Evolutionary conservation across 2,329 filamentous ascomycete species (phyloP).

Genomic region (Fusarium continuum): DNA sequence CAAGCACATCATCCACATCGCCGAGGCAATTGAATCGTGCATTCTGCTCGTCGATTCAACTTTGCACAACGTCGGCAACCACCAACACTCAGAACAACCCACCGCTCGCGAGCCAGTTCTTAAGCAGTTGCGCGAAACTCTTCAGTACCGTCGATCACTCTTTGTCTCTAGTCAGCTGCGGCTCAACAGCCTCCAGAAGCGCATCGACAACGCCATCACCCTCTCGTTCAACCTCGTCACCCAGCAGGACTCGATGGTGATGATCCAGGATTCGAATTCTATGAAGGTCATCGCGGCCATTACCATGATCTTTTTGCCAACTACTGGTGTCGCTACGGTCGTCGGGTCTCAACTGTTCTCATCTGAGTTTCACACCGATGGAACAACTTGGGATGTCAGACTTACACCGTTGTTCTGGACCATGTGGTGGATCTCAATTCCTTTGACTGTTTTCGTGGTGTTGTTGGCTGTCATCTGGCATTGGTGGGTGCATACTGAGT

Average conservation of each 20-base stretch:
- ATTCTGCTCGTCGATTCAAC: conserved; percentile 40
- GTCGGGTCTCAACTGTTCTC: conserved; percentile 44
- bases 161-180: conserved; percentile 50
- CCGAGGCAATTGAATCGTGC: conserved; percentile 44
- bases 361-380: conserved; percentile 29
- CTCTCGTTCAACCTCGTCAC: conserved; percentile 51
- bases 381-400: conserved; percentile 36
- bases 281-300: conserved; percentile 52
- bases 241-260: conserved; percentile 49
- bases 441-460: conserved; percentile 40
- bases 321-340: conserved; percentile 48
- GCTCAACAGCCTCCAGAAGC: conserved; percentile 47
- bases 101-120: conserved; percentile 23
- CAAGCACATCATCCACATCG: conserved; percentile 45
- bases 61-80: conserved; percentile 18
- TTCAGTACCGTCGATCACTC: conserved; percentile 46
- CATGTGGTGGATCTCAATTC: conserved; percentile 46
- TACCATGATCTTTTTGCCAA: conserved; percentile 52
- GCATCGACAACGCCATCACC: conserved; percentile 48
- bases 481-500: conserved; percentile 43
- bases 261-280: conserved; percentile 49
- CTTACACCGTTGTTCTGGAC: conserved; percentile 44
- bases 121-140: conserved; percentile 42
- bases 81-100: background rate
- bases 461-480: conserved; percentile 43